Conservation (phyloP, 2,329 filamentous ascomycete genomes). For the Pleurostoma richardsiae region DNA sequence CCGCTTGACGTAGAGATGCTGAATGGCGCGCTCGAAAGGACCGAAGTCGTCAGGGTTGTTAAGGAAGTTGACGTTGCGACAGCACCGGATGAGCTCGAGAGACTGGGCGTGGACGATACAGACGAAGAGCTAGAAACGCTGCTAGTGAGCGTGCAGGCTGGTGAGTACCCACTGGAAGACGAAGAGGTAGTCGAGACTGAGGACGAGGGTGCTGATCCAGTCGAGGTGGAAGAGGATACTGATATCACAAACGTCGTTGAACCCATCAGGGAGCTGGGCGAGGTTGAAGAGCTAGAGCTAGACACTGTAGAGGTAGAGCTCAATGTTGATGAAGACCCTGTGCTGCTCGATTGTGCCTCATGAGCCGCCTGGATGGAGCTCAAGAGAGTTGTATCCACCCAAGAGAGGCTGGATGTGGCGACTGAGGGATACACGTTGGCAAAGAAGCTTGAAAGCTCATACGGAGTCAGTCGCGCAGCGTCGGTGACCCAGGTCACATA, state of each 20-base stretch:
- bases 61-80: background rate
- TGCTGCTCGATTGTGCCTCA: slow-evolving; percentile 10
- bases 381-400: slow-evolving; percentile 29
- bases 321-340: slow-evolving; percentile 4
- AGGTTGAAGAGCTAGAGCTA: background rate
- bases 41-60: background rate
- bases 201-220: background rate
- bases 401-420: slow-evolving; percentile 23
- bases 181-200: background rate
- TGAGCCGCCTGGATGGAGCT: slow-evolving; percentile 18
- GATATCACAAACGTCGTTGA: background rate
- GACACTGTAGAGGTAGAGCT: background rate
- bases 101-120: background rate
- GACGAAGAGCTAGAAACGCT: background rate
- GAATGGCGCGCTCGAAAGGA: background rate
- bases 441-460: slow-evolving; percentile 27
- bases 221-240: background rate
- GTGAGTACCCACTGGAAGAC: no score
- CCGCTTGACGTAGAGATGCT: background rate
- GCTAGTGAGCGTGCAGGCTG: background rate
- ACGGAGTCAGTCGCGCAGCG: slow-evolving; percentile 24
- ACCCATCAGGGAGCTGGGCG: background rate
- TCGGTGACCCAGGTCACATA: slow-evolving; percentile 27
- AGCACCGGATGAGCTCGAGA: background rate
- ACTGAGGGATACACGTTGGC: slow-evolving; percentile 24